Conservation (phyloP, 352 stramenopile genomes). For the Elongisporangium senticosum region DNA sequence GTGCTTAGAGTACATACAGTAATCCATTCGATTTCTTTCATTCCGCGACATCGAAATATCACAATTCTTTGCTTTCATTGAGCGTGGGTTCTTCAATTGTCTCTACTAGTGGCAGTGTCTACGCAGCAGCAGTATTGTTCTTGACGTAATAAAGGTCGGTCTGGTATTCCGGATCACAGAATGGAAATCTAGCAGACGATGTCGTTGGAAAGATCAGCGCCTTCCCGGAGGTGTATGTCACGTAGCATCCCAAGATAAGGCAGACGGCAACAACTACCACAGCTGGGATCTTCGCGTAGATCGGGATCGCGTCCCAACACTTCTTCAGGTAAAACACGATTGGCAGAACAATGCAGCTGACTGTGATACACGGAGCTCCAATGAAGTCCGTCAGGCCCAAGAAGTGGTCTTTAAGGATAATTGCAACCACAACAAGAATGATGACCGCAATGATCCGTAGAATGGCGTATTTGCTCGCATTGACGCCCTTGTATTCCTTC, state of each 20-base stretch:
- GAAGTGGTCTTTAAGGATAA: slow-evolving; percentile 34
- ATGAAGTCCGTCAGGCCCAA: slow-evolving; percentile 42
- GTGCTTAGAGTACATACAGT: neutral
- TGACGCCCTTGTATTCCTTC: slow-evolving; percentile 21
- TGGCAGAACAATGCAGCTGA: slow-evolving; percentile 40
- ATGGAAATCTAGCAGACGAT: slow-evolving; percentile 13
- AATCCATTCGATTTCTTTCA: neutral
- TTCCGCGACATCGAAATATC: neutral
- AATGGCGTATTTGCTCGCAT: slow-evolving; percentile 26
- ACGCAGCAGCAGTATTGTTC: slow-evolving; percentile 1
- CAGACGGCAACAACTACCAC: slow-evolving; percentile 29
- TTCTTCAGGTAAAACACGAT: slow-evolving; percentile 47
- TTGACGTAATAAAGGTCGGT: slow-evolving; percentile 22
- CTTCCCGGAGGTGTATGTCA: slow-evolving; percentile 23
- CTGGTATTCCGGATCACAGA: slow-evolving; percentile 14
- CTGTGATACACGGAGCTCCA: slow-evolving; percentile 31
- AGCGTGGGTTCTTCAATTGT: too few species aligned
- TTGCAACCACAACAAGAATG: slow-evolving; percentile 24
- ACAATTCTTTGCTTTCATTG: neutral
- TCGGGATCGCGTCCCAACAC: slow-evolving; percentile 25
- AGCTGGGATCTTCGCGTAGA: slow-evolving; percentile 32
- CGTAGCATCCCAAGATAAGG: slow-evolving; percentile 26
- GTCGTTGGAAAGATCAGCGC: slow-evolving; percentile 16
- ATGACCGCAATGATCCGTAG: slow-evolving; percentile 23
- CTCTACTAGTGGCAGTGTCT: too few species aligned